Conservation (phyloP, 768 basidiomycete species). For the Kondoa subrosea region DNA sequence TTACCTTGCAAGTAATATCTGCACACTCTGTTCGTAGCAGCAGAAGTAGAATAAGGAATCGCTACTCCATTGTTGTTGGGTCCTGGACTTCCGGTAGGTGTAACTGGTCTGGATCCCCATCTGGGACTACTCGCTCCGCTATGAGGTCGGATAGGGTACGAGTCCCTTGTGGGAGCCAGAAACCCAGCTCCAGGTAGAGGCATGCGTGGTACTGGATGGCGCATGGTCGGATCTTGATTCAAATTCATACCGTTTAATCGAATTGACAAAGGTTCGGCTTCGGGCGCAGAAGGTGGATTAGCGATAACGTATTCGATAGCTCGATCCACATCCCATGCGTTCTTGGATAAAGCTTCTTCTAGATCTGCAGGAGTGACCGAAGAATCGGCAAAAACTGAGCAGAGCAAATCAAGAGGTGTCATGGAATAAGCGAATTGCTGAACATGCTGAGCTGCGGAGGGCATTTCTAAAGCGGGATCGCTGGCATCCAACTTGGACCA, state of each 20-base stretch:
- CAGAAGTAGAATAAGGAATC: slow-evolving; percentile 25
- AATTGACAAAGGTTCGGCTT: slow-evolving; percentile 11
- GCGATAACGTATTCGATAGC: slow-evolving; percentile 92
- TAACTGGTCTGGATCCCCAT: slow-evolving; percentile 24
- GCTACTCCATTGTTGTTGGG: slow-evolving; percentile 26
- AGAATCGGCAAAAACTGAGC: slow-evolving; percentile 60
- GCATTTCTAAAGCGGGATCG: not conserved
- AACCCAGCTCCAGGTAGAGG: slow-evolving; percentile 24
- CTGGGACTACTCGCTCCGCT: slow-evolving; percentile 13
- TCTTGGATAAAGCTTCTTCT: slow-evolving; percentile 73
- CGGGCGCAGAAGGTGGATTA: slow-evolving; percentile 43
- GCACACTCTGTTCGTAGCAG: slow-evolving; percentile 54
- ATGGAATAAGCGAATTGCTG: slow-evolving; percentile 36
- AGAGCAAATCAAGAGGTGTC: slow-evolving; percentile 93
- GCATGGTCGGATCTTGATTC: slow-evolving; percentile 4
- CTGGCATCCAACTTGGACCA: not conserved
- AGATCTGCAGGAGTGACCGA: slow-evolving; percentile 76
- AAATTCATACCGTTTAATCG: slow-evolving; percentile 12
- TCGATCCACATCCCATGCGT: slow-evolving; percentile 85
- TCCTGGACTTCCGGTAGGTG: slow-evolving; percentile 22
- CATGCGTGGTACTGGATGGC: slow-evolving; percentile 2
- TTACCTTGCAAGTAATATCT: slow-evolving; percentile 93
- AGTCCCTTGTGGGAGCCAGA: slow-evolving; percentile 27
- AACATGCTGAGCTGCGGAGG: not conserved
- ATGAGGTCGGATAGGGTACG: slow-evolving; percentile 27